Conservation (phyloP, 2,329 filamentous ascomycete genomes). For the Penicillium capsulatum region DNA sequence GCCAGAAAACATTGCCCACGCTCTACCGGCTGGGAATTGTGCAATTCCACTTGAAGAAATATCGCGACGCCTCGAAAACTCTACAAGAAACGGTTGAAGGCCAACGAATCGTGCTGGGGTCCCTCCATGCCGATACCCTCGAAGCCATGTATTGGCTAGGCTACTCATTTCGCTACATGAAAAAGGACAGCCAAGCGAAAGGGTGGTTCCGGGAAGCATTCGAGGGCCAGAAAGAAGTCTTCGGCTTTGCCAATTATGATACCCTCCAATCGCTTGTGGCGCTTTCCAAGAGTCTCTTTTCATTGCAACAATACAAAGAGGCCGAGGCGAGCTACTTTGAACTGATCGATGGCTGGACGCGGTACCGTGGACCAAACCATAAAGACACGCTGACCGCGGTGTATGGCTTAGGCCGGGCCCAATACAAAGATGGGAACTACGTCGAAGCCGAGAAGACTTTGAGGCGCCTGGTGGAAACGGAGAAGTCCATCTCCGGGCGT, state of each 20-base stretch:
- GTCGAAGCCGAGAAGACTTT: neutral
- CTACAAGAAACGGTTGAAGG: neutral
- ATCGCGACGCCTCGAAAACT: neutral
- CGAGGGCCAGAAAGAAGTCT: neutral
- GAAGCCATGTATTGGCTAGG: neutral
- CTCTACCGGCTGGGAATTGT: too few species aligned
- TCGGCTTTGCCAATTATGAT: neutral
- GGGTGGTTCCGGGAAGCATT: neutral
- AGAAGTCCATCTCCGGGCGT: too few species aligned
- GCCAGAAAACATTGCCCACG: too few species aligned
- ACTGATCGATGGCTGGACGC: neutral
- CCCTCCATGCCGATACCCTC: conserved; percentile 14
- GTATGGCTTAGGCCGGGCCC: neutral
- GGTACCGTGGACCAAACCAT: neutral
- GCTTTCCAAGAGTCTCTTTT: too few species aligned
- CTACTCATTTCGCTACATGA: neutral
- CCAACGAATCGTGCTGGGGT: conserved; percentile 13
- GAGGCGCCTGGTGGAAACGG: too few species aligned
- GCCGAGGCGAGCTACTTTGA: too few species aligned
- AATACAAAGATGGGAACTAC: neutral
- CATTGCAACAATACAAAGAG: too few species aligned
- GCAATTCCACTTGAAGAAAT: too few species aligned
- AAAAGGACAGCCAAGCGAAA: too few species aligned
- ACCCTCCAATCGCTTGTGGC: neutral
- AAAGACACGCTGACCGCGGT: neutral